A percentile compares a stretch with the other conserved stretches of the same genome.
Conservation (phyloP, 345 rosid genomes). For the Fremontodendron californicum region DNA sequence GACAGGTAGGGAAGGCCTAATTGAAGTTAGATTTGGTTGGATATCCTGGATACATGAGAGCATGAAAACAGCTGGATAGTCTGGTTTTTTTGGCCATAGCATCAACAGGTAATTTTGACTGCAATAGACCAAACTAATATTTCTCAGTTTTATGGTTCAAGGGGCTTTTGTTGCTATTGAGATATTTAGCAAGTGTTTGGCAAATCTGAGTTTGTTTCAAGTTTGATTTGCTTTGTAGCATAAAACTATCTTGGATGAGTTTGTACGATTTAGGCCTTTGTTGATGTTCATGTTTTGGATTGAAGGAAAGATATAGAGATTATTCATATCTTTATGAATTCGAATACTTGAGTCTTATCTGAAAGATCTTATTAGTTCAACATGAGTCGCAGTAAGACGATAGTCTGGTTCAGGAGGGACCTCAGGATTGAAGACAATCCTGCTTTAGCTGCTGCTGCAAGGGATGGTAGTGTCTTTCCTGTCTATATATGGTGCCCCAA, state of each 20-base stretch:
- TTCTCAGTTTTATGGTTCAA: neutral
- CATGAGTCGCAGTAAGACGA: conserved; percentile 54
- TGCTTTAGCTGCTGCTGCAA: conserved; percentile 89
- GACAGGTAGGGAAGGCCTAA: conserved; percentile 19
- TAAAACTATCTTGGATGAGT: neutral
- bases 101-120: neutral
- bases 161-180: neutral
- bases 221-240: neutral
- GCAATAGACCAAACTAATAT: neutral
- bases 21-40: conserved; percentile 13
- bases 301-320: conserved; percentile 6
- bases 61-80: neutral
- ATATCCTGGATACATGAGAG: conserved; percentile 18
- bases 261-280: neutral
- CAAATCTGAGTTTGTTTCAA: neutral
- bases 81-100: neutral
- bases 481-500: conserved; percentile 90
- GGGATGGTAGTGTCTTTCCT: conserved; percentile 70
- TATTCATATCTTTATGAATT: conserved; percentile 1
- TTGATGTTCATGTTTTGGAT: conserved; percentile 10
- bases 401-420: conserved; percentile 98
- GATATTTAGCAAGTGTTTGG: neutral
- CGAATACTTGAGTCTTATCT: neutral
- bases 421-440: conserved; percentile 94
- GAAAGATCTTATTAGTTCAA: conserved; percentile 16